phyloP scores from a whole-genome alignment of 169 alveolate genomes.

The Babesia caballi region DNA sequence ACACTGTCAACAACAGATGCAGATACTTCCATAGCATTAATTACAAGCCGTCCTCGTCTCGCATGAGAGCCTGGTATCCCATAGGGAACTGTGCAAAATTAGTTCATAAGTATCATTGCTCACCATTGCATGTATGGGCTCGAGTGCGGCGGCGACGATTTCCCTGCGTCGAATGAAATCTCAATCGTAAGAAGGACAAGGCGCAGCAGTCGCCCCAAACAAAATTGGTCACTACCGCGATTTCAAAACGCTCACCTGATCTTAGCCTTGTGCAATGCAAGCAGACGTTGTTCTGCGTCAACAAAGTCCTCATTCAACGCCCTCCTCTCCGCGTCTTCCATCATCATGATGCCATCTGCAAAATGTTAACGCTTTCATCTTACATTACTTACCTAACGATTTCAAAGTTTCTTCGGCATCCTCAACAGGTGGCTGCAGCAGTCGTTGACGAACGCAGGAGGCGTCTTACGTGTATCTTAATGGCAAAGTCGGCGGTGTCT shows the following conservation, averaged over 20 bases:
- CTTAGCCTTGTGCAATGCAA: slow-evolving; percentile 68
- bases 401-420: slow-evolving; percentile 49
- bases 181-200: too few species aligned
- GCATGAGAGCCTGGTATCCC: slow-evolving; percentile 34
- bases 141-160: slow-evolving; percentile 72
- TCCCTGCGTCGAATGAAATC: slow-evolving; percentile 54
- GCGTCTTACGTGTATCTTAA: slow-evolving; percentile 56
- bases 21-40: too few species aligned
- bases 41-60: not conserved
- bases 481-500: slow-evolving; percentile 66
- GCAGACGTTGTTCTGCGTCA: slow-evolving; percentile 69
- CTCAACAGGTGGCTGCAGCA: slow-evolving; percentile 55
- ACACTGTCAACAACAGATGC: too few species aligned
- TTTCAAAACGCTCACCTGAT: slow-evolving; percentile 59
- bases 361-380: not conserved
- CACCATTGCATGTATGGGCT: slow-evolving; percentile 74
- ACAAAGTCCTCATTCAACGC: slow-evolving; percentile 72
- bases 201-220: too few species aligned
- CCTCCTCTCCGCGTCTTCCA: slow-evolving; percentile 71
- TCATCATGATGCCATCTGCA: slow-evolving; percentile 73
- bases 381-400: slow-evolving; percentile 22
- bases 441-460: too few species aligned
- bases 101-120: not conserved
- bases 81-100: slow-evolving; percentile 59
- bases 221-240: not conserved